Conservation (phyloP, 176 grass and related monocot species). For the Oryza australiensis region DNA sequence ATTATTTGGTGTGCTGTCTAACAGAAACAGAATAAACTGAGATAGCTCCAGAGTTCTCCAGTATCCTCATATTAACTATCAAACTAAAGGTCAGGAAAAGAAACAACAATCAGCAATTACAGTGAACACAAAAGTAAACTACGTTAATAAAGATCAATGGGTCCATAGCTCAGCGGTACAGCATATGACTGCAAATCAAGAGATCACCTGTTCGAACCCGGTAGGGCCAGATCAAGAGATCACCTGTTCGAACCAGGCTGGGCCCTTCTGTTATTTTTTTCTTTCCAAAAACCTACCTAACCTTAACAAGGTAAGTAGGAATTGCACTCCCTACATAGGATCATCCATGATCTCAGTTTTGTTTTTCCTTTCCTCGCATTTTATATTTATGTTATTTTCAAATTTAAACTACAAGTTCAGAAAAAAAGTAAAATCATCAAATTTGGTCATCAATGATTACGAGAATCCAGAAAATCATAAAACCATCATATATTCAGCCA, state of each 20-base stretch:
- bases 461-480: not conserved
- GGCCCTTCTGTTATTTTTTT: conserved; percentile 48
- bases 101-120: too few species aligned
- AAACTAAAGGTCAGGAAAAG: too few species aligned
- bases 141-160: not conserved
- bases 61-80: too few species aligned
- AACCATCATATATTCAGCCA: not conserved
- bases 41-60: not conserved
- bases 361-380: too few species aligned
- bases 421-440: not conserved
- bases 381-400: not conserved
- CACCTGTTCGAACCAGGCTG: conserved; percentile 93
- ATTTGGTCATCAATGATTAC: not conserved
- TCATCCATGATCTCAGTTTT: not conserved
- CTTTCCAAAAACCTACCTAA: too few species aligned
- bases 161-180: conserved; percentile 87
- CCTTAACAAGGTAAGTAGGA: not conserved
- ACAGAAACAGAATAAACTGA: not conserved
- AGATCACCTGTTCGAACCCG: conserved; percentile 92
- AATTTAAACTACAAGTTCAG: not conserved
- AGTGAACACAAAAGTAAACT: not conserved
- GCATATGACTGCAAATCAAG: conserved; percentile 91
- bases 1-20: not conserved
- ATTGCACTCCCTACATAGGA: not conserved
- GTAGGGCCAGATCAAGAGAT: conserved; percentile 95